phyloP scores from a whole-genome alignment of 768 basidiomycete species.

The Suillus cothurnatus region DNA sequence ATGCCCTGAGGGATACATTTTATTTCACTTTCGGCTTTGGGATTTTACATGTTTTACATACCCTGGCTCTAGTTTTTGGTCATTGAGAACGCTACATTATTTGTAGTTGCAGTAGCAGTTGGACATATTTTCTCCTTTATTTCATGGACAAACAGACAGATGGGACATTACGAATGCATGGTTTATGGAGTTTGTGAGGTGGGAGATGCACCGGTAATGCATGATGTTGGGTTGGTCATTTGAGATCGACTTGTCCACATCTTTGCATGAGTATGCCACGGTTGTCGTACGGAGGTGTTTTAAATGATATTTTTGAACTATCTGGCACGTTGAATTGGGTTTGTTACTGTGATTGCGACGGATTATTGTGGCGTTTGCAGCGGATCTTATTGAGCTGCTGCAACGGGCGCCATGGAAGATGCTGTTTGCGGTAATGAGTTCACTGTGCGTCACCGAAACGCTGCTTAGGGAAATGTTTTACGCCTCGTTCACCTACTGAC shows the following conservation, averaged over 20 bases:
- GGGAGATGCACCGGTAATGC: neutral
- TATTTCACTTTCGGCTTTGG: slow-evolving; percentile 6
- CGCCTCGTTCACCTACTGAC: neutral
- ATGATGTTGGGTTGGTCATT: neutral
- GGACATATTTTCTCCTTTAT: slow-evolving; percentile 19
- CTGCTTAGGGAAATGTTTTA: neutral
- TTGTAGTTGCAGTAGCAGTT: slow-evolving; percentile 10
- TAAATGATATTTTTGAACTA: neutral
- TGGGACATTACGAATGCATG: slow-evolving; percentile 22
- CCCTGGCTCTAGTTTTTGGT: slow-evolving; percentile 14
- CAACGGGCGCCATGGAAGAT: neutral
- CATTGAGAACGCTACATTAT: slow-evolving; percentile 5
- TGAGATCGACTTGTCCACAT: slow-evolving; percentile 5
- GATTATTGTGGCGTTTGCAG: neutral
- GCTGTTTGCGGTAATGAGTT: neutral
- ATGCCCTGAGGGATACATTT: neutral
- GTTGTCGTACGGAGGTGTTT: neutral
- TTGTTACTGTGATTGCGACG: neutral
- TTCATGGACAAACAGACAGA: neutral
- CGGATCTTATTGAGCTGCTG: neutral
- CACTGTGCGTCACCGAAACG: too few species aligned
- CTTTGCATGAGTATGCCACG: slow-evolving; percentile 5
- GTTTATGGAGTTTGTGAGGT: neutral
- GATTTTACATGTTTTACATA: slow-evolving; percentile 7
- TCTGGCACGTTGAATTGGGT: neutral